Evolutionary conservation across 768 basidiomycete species (phyloP), one percentile per base, ranked within the genome.

Genomic region (Xerocomellus chrysenteron): DNA sequence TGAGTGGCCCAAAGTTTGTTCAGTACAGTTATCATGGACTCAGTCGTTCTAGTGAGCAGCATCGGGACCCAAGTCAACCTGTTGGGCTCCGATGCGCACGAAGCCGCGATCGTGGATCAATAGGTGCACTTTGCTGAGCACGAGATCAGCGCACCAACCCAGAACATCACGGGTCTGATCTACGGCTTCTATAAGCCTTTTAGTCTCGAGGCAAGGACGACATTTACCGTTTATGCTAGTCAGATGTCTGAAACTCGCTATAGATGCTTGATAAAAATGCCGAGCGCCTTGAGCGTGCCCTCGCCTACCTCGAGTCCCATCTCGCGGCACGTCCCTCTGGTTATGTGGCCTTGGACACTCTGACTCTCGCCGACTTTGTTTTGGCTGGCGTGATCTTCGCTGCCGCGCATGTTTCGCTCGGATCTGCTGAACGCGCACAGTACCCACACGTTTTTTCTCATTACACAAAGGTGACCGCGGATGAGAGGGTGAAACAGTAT

Each of bases 361-460:
- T 61, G 14, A 65, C 60, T 1, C 35, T 68, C 8, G 65, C 65
- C 0, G 65, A 68, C 28, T 47, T 68, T 26, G 21, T 68, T 28
- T 14, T 68, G 10, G 58, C 49, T 21, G 40, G 63, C n/a, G 36
- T 47, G 6, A 52, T 56, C 5, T 51, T 24, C 17, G 24, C 36
- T 33, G 55, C 58, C 5, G 42, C 53, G 14, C 17, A 14, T 2
- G 16, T 47, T 13, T 9, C 63, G 11, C 56, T 64, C 0, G 63
- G 64, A 30, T 42, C 55, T 17, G 47, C 51, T 11, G 55, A 65
- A 13, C 54, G 63, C 9, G 47, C 58, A 12, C 47, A 46, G 44
- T 70, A 58, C 42, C 55, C 58, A 0, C 52, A 55, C 21, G 7
- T 63, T 5, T 67, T 69, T 28, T 57, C 57, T 41, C 58, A 60